Base-by-base conservation (phyloP, 345 rosid genomes). In the Hibiscus mutabilis region DNA sequence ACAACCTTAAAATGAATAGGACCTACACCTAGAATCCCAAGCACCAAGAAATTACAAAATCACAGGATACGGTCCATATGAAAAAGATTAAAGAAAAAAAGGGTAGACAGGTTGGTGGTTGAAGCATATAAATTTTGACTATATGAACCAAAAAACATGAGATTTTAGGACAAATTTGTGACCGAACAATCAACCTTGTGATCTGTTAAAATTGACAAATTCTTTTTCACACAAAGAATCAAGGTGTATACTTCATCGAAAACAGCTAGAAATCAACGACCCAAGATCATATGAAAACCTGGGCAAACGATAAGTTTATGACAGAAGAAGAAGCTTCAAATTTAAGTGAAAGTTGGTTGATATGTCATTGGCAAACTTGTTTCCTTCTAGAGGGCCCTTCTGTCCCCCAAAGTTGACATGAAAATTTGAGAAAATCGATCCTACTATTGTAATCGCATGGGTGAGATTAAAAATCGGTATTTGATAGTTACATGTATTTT, bases 291-390 rank as follows among this genome's bases (percentile, higher is more conserved):
- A 18, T 60, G 40, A 22, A 59, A 59, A 59, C 10, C 77, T 67
- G 42, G 16, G 55, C 67, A 62, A 73, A 58, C 47, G n/a, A 25
- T 25, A 15, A 29, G 31, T 51, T 74, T 25, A 16, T 22, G 14
- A n/a, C 10, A 18, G 6, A 37, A 5, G 53, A n/a, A 70, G 53
- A n/a, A 70, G 35, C 60, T 74, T 74, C 27, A 67, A 71, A 80
- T 37, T 29, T 53, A 68, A 80, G 52, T 64, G 79, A 71, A 27
- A 14, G 52, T 40, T 75, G 62, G 77, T 35, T 77, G 75, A 59
- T 40, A 72, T 53, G 81, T 80, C 79, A 77, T 40, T 68, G 8
- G 64, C 59, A 65, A 65, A 46, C 70, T 24, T 2, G 29, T n/a
- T n/a, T n/a, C n/a, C 33, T 29, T 3, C 31, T 29, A 29, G 33